These are phyloP conservation scores for Ustilago nuda DNA, from an alignment of 1,284 basidiomycete genomes.

Conservation along the genomic window DNA sequence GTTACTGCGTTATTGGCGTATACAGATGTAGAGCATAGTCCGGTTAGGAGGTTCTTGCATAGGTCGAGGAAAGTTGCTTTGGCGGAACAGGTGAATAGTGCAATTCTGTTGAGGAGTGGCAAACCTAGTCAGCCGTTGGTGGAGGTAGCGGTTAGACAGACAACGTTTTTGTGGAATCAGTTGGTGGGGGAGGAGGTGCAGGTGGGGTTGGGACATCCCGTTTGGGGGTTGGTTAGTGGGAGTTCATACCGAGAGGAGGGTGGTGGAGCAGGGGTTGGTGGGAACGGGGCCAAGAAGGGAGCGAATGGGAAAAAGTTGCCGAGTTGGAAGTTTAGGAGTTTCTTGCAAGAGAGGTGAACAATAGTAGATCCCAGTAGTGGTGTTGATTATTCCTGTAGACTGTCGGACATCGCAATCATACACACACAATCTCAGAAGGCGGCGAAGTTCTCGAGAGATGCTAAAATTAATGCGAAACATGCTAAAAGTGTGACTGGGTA, in stretches of 20 bases:
- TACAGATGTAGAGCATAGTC: conserved; percentile 77
- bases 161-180: conserved; percentile 50
- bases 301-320: conserved; percentile 30
- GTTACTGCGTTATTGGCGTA: conserved; percentile 83
- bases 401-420: background rate
- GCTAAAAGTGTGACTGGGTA: background rate
- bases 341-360: conserved; percentile 37
- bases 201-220: conserved; percentile 37
- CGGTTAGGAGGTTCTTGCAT: conserved; percentile 78
- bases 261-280: background rate
- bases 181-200: conserved; percentile 46
- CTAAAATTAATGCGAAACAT: background rate
- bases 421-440: background rate
- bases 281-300: conserved; percentile 28
- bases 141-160: conserved; percentile 63
- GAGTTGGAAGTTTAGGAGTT: conserved; percentile 39
- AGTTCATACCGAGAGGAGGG: conserved; percentile 17
- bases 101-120: conserved; percentile 74
- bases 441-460: background rate
- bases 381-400: background rate
- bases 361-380: background rate
- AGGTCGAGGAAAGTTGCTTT: conserved; percentile 80
- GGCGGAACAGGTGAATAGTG: conserved; percentile 85
- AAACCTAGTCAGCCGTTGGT: conserved; percentile 61
- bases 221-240: conserved; percentile 27